Evolutionary conservation across 148 eudicot species (phyloP), one percentile per base, ranked within the genome.

Genomic region (Cornus controversa): DNA sequence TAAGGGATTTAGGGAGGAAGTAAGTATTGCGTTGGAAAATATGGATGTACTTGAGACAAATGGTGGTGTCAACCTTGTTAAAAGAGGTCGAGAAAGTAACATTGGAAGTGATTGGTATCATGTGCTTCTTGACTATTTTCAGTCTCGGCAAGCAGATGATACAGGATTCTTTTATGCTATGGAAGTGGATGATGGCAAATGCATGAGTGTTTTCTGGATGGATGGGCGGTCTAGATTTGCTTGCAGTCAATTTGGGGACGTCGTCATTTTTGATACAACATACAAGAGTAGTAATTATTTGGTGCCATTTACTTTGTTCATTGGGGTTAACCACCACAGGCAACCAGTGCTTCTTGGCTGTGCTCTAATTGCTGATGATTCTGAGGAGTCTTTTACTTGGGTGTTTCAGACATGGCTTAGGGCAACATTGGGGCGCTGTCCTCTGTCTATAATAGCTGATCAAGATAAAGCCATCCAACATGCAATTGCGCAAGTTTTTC

Each of bases 261-360:
- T 87, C 6, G 50, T 88, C 74, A 83, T 88, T 28, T 88, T 88
- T 42, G 91, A 88, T 66, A 88, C 91, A 64, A 53, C 87, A 45
- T 88, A 88, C 42, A 84, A 85, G 81, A 80, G 84, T 77, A 70
- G 76, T 47, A 79, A 72, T 79, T 84, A 86, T 74, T 68, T 76
- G 18, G 86, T 86, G 77, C 91, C 89, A 25, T 81, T 86, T 74
- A 84, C 89, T 78, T 84, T 82, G 10, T 88, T 88, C 62, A 72
- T 88, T 74, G 91, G 91, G n/a, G 82, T 88, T 28, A 88, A 88
- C 75, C 91, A 88, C 67, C 91, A 88, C 58, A 81, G 85, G 80
- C 89, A 88, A 72, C 89, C 91, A 1, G 87, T 86, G 26, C 91
- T 88, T 73, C 86, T 88, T 64, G 91, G 91, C 8, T 88, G 91